Evolutionary conservation across 345 rosid species (phyloP).

Genomic region (Rhizophora mangle): DNA sequence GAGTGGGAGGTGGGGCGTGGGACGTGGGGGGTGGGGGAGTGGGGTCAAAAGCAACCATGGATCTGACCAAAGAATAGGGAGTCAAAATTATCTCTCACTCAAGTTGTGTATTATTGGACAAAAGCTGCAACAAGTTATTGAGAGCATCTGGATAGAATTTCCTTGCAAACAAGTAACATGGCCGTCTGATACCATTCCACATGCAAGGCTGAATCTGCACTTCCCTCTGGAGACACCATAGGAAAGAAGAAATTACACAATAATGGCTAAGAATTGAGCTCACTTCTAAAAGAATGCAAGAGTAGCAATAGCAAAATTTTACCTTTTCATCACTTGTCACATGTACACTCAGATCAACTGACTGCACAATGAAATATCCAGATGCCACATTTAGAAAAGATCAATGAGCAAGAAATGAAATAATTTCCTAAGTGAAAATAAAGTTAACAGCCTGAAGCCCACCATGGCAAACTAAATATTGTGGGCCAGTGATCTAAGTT

Average conservation of each 20-base stretch:
- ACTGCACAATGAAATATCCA: slow-evolving; percentile 44
- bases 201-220: slow-evolving; percentile 60
- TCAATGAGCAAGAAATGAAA: background rate
- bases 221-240: slow-evolving; percentile 42
- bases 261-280: background rate
- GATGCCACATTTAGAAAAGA: background rate
- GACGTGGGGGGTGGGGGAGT: background rate
- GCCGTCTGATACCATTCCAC: slow-evolving; percentile 94
- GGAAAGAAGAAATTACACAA: background rate
- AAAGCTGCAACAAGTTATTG: slow-evolving; percentile 62
- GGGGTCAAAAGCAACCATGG: slow-evolving; percentile 21
- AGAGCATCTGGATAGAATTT: slow-evolving; percentile 74
- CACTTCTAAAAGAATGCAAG: background rate
- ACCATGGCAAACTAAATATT: background rate
- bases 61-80: slow-evolving; percentile 43
- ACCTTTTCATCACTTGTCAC: slow-evolving; percentile 87
- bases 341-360: slow-evolving; percentile 63
- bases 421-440: background rate
- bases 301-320: slow-evolving; percentile 4
- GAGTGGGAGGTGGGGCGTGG: no score
- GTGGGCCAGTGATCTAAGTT: background rate
- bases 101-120: slow-evolving; percentile 70
- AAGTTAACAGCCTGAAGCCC: background rate
- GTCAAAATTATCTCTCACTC: slow-evolving; percentile 46
- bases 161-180: slow-evolving; percentile 93